Conservation (phyloP, 371 early-diverging fungal genomes). For the Funneliformis caledonium region DNA sequence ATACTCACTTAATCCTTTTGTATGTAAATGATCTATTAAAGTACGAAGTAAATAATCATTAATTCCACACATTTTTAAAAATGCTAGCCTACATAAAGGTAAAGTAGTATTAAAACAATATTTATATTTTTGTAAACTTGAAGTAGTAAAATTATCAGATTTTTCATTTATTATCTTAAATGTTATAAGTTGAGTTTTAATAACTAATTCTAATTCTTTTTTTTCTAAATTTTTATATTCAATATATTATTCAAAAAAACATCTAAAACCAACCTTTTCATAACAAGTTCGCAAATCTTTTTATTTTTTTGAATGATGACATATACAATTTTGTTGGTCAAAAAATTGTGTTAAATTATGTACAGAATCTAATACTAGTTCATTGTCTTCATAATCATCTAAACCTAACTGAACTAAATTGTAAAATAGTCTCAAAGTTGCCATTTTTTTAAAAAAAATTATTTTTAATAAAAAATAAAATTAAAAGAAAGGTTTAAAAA, state of each 20-base stretch:
- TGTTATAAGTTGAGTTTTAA: constrained; percentile 1
- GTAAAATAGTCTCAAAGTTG: neutral
- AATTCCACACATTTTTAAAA: constrained; percentile 9
- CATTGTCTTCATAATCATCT: constrained; percentile 18
- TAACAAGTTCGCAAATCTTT: constrained; percentile 16
- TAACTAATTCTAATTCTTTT: constrained; percentile 5
- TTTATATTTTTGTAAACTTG: neutral
- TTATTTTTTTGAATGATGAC: neutral
- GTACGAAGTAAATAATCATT: neutral
- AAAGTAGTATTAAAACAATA: neutral
- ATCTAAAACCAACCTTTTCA: neutral
- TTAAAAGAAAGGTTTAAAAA: too few species aligned
- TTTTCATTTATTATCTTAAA: neutral
- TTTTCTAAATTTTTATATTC: neutral
- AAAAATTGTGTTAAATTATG: constrained; percentile 19
- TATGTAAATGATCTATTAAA: neutral
- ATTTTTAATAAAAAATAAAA: too few species aligned
- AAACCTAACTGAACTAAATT: constrained; percentile 1
- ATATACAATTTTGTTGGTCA: neutral
- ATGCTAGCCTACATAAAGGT: neutral
- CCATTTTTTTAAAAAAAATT: too few species aligned
- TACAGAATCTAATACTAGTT: neutral
- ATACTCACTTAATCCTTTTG: neutral
- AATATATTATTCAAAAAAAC: neutral
- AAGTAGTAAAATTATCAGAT: too few species aligned